Evolutionary conservation across 2,329 filamentous ascomycete genomes (phyloP).

Genomic region (Colletotrichum salicis): DNA sequence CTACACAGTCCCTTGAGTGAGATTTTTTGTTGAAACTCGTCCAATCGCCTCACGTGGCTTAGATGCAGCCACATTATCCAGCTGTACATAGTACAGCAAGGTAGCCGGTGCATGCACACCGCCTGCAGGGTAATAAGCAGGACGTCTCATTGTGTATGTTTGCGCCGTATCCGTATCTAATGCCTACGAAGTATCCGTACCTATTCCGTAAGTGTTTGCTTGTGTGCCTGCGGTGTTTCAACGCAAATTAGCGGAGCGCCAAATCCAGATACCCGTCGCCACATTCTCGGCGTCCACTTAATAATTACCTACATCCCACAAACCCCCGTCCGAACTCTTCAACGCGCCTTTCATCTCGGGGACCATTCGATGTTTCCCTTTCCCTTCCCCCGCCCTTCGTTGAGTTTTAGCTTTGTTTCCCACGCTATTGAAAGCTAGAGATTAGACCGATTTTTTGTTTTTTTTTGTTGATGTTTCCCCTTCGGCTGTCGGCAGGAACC

Average conservation of each 20-base stretch:
- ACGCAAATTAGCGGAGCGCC: not conserved
- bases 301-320: no score
- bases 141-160: not conserved
- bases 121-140: not conserved
- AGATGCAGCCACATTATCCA: not conserved
- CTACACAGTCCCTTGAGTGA: not conserved
- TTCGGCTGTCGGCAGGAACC: not conserved
- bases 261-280: not conserved
- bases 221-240: not conserved
- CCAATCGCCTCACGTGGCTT: not conserved
- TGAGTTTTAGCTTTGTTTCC: not conserved
- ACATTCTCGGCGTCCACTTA: not conserved
- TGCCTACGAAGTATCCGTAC: no score
- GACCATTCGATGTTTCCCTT: not conserved
- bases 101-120: not conserved
- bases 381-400: not conserved
- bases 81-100: no score
- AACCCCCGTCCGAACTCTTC: not conserved
- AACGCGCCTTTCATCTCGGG: not conserved
- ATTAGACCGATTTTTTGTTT: no score
- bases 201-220: not conserved
- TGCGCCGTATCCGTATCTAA: no score
- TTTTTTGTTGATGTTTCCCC: no score
- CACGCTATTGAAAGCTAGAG: not conserved
- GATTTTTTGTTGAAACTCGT: not conserved